A percentile compares a stretch with the other conserved stretches of the same genome.
Evolutionary conservation across 805 yeast genomes (phyloP).

Genomic region (Torulaspora microellipsoides): DNA sequence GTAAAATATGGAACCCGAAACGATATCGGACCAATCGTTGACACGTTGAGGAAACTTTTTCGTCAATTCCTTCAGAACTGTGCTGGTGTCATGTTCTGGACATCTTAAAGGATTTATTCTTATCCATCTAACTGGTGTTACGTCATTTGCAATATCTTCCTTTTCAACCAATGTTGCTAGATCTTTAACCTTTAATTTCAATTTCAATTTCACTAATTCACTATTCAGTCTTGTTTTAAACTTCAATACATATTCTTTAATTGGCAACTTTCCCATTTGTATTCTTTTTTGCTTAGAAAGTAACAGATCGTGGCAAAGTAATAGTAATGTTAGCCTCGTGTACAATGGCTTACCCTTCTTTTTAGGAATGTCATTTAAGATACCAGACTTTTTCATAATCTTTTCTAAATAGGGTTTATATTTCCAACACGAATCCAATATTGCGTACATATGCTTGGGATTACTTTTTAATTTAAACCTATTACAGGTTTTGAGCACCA

Average conservation of each 20-base stretch:
- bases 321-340: slow-evolving; percentile 34
- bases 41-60: slow-evolving; percentile 43
- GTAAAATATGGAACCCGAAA: slow-evolving; percentile 57
- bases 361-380: slow-evolving; percentile 46
- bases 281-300: slow-evolving; percentile 74
- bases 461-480: slow-evolving; percentile 49
- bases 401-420: slow-evolving; percentile 60
- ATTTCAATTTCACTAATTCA: slow-evolving; percentile 71
- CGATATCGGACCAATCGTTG: slow-evolving; percentile 40
- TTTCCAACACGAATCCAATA: slow-evolving; percentile 71
- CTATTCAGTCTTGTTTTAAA: slow-evolving; percentile 79
- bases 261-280: slow-evolving; percentile 82
- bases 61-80: slow-evolving; percentile 23
- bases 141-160: slow-evolving; percentile 43
- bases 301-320: slow-evolving; percentile 77
- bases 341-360: slow-evolving; percentile 48
- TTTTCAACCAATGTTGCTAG: slow-evolving; percentile 51
- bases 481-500: slow-evolving; percentile 49
- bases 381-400: slow-evolving; percentile 61
- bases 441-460: slow-evolving; percentile 83
- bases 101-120: slow-evolving; percentile 64
- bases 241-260: slow-evolving; percentile 73
- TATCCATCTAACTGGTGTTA: slow-evolving; percentile 78
- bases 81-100: slow-evolving; percentile 24
- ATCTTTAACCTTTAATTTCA: slow-evolving; percentile 61